Conservation (phyloP, 2,329 filamentous ascomycete species). For the Alternaria conjuncta region DNA sequence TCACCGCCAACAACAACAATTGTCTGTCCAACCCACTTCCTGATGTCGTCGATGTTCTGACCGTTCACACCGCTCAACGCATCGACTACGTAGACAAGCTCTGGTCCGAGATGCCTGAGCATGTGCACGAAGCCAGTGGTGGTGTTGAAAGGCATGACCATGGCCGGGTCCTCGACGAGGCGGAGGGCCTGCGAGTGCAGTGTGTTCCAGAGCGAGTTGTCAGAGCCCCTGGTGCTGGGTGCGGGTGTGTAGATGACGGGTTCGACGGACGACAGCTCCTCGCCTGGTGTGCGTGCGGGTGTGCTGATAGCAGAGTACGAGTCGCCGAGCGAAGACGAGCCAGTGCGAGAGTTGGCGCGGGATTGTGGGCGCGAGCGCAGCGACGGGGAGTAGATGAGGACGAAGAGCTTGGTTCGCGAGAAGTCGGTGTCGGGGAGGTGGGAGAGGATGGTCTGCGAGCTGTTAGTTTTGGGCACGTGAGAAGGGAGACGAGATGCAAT, state of each 20-base stretch:
- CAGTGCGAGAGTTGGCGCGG: constrained; percentile 22
- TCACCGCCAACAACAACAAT: constrained; percentile 64
- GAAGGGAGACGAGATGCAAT: neutral
- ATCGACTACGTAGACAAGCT: constrained; percentile 87
- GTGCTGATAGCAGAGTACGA: constrained; percentile 85
- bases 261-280: constrained; percentile 59
- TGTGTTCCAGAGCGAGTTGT: constrained; percentile 71
- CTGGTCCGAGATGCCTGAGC: constrained; percentile 82
- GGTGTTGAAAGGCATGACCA: constrained; percentile 88
- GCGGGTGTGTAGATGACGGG: constrained; percentile 48
- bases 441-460: constrained; percentile 70
- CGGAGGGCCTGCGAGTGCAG: constrained; percentile 79
- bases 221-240: constrained; percentile 42
- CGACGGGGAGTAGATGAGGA: constrained; percentile 86
- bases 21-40: constrained; percentile 67
- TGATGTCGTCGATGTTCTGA: constrained; percentile 70
- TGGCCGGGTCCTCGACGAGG: constrained; percentile 82
- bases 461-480: constrained; percentile 23
- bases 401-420: constrained; percentile 76
- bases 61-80: constrained; percentile 80
- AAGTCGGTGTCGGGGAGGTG: constrained; percentile 83
- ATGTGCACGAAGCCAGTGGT: constrained; percentile 84
- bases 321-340: constrained; percentile 70
- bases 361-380: constrained; percentile 68
- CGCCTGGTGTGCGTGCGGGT: constrained; percentile 70